Base-by-base conservation (phyloP, 2,329 filamentous ascomycete genomes). In the Fusarium sp. region DNA sequence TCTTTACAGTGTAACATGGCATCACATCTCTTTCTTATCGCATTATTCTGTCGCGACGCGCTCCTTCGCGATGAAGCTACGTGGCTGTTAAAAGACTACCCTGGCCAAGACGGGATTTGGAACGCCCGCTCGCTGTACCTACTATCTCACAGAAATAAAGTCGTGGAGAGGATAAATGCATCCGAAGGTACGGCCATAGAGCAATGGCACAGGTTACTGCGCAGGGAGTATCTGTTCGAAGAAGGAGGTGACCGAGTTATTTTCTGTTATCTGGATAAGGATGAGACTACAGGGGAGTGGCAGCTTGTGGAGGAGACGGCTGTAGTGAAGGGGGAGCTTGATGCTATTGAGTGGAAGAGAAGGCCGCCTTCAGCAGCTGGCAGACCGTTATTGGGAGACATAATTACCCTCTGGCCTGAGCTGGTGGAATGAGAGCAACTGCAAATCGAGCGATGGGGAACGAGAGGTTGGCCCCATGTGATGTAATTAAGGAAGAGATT, bases 171-270 rank as follows among this genome's bases (percentile, higher is more conserved):
- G 13, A 42, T 36, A 20, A 82, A 82, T 38, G 72, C 75, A 0
- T 36, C 62, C 0, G 80, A 81, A 26, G 80, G 80, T 2, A 78
- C 78, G 8, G n/a, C 55, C 4, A 13, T 62, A 3, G 79, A 81
- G 22, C 81, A 83, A 58, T 82, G 80, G 81, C 54, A 47, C 30
- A 77, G 82, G 1, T 71, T 83, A 4, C 75, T 78, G 63, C 79
- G 80, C 3, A 76, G 82, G 14, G 81, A 83, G 32, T 82, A 78
- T 50, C 44, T 80, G 3, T 82, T 83, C 24, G 82, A 83, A 44
- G 75, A 83, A 14, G 79, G 79, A 3, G 81, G 81, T 22, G 76
- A 79, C 17, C 78, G 77, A 1, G 62, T 81, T 18, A 22, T 83
- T 5, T 76, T 83, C 12, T 78, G 81, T 9, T 82, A 77, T 22